Evolutionary conservation across 352 stramenopile genomes (phyloP).

Genomic region (Heterotrichella gracilis): DNA sequence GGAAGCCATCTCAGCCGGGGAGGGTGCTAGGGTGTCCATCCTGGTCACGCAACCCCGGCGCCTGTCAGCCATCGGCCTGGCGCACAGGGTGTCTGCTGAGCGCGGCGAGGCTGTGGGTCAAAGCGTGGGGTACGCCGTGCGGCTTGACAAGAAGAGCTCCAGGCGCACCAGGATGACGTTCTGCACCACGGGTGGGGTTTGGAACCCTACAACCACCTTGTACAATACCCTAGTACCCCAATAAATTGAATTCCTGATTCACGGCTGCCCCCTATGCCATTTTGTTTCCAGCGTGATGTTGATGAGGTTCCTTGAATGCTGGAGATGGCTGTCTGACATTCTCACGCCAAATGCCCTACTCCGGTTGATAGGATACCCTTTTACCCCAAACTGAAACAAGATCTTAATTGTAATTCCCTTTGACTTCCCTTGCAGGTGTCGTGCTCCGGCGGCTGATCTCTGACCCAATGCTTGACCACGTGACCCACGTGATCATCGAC

Average conservation of each 20-base stretch:
- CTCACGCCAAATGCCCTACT: too few species aligned
- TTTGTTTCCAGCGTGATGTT: too few species aligned
- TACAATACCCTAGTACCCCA: too few species aligned
- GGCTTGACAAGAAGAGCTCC: constrained; percentile 40
- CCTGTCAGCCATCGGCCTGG: constrained; percentile 45
- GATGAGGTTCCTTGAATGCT: too few species aligned
- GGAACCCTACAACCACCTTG: too few species aligned
- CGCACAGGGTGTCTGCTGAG: constrained; percentile 40
- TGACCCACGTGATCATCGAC: constrained; percentile 88
- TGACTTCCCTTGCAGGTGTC: constrained; percentile 33
- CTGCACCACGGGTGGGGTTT: constrained; percentile 76
- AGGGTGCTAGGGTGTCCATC: constrained; percentile 22
- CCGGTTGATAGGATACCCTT: background rate
- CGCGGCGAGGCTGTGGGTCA: constrained; percentile 24
- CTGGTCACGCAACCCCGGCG: constrained; percentile 51
- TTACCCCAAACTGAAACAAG: background rate
- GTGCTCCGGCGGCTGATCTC: constrained; percentile 51
- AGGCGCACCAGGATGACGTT: constrained; percentile 62
- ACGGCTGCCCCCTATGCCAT: too few species aligned
- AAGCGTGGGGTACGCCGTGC: constrained; percentile 46
- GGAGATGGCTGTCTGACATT: too few species aligned
- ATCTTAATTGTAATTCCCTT: background rate
- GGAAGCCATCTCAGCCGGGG: constrained; percentile 7
- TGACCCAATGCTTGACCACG: constrained; percentile 34
- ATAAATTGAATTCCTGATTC: too few species aligned